Evolutionary conservation across 768 basidiomycete genomes (phyloP), one percentile per base, ranked within the genome.

Genomic region (Cubamyces sp.): DNA sequence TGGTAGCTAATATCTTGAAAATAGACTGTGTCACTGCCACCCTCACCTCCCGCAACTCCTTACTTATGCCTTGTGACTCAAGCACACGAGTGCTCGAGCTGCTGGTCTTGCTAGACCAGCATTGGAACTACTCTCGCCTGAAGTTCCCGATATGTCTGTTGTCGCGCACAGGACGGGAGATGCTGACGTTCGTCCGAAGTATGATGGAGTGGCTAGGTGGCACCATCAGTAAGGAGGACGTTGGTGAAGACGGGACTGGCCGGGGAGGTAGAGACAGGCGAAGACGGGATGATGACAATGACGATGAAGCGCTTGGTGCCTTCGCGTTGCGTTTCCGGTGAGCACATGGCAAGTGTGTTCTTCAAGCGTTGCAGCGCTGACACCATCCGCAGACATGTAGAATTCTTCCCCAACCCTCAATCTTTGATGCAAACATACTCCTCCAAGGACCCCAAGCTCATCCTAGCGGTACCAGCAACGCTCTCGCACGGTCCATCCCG

Each of bases 201-300:
- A 90, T 98, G 91, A 96, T 97, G 85, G 97, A 98, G 73, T 98
- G 96, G 94, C 86, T 99, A 64, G 97, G 97, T 11, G 96, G 97
- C 0, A 94, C 92, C 15, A 87, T 97, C 55, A 92, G 88, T 68
- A 94, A 94, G 70, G 93, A 95, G 68, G 94, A 96, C 64, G 90
- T 92, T 1, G 90, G 92, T 2, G 92, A 91, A 71, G 90, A 91
- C 30, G 86, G 83, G 7, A 59, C 61, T 8, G 48, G 54, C 4
- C 66, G 67, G 21, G 60, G 70, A 11, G 79, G 82, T 34, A 80
- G 81, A 48, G 81, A 66, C 45, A 52, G 65, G 9, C 78, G 71
- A 67, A 76, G 71, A 52, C 69, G 78, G 40, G 73, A 77, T n/a
- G 78, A 78, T 3, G 76, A 78, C 19, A 73, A 78, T 1, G 90